Evolutionary conservation across 2,329 filamentous ascomycete species (phyloP), one percentile per base, ranked within the genome.

Genomic region (Neonectria hederae): DNA sequence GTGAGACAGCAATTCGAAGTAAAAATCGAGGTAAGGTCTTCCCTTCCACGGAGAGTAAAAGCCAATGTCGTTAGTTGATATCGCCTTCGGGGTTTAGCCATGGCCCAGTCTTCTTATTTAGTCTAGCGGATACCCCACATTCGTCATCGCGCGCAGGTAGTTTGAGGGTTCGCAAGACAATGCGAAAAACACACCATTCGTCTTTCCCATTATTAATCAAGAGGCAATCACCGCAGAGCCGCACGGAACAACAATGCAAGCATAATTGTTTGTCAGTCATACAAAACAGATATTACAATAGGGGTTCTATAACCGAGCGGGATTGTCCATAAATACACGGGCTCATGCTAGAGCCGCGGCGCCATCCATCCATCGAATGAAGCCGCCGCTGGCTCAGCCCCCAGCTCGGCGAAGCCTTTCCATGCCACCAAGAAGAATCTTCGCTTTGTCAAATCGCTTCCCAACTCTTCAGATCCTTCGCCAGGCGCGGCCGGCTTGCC

Each of bases 271-370:
- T 22, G 17, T 49, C 51, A 38, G 45, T 14, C 56, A 60, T 54
- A 65, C 45, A 66, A 73, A 65, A 70, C 71, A 65, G 59, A 70
- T 73, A 73, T 70, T 74, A 74, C 72, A 74, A 62, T 72, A 65
- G 67, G 71, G 63, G 60, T 68, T 56, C 38, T 68, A 69, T 62
- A 64, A 62, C 60, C 65, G 72, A 72, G 63, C 65, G 69, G 66
- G 62, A 63, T 69, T 66, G 61, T 65, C 48, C 48, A 52, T 67
- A 65, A 65, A 71, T 67, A 48, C 52, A 65, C 62, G 61, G 63
- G 67, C 67, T 63, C 58, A 63, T 49, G 48, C 71, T 62, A 62
- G 62, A 62, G 42, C 59, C 46, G 43, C 54, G 45, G 42, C 61
- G 65, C 59, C 62, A 54, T 51, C 32, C 40, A 53, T 55, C 48